Evolutionary conservation across 805 yeast genomes (phyloP), one percentile per base, ranked within the genome.

Genomic region (Limtongia smithiae): DNA sequence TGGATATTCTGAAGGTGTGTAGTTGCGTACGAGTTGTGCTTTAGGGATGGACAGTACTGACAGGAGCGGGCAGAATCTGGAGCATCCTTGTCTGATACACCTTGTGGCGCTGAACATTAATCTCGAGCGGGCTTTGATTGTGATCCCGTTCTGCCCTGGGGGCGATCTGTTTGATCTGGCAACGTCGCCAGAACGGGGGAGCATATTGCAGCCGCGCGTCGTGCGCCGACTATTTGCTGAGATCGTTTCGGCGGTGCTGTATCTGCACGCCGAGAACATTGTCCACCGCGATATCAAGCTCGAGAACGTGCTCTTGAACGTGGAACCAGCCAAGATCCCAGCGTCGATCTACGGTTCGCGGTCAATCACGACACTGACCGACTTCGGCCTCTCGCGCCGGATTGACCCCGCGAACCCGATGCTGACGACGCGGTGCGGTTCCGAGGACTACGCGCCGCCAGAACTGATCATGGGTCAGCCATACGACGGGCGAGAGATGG

Each of bases 381-480:
- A 93, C 71, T 83, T 93, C 68, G 98, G 99, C 0, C 74, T 93
- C 24, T 83, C 95, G 9, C 82, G 88, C 59, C 71, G 74, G 42
- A 75, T 91, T 21, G 80, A 76, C 42, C 76, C 79, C 1, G 74
- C 71, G 1, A 71, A 78, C 56, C 85, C 88, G 22, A 60, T 83
- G 49, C 73, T 94, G 22, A 76, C 85, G 2, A 91, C 97, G 1
- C 70, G 97, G 53, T 93, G 98, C 66, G 98, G 99, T 0, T 86
- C 96, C 1, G 96, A 87, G 55, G 98, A 93, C 65, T 93, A 93
- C 61, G 95, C 93, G 5, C 83, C 96, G 0, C 99, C 98, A 0
- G 99, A 93, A 63, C 69, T 93, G 21, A 70, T 93, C 33, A 79
- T 93, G 80, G 97, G 97, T 1, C 73, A 86, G 48, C 83, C 88